A percentile compares a stretch with the other conserved stretches of the same genome.
phyloP scores from a whole-genome alignment of 371 early-diverging fungal species.

The Mortierella sp. region DNA sequence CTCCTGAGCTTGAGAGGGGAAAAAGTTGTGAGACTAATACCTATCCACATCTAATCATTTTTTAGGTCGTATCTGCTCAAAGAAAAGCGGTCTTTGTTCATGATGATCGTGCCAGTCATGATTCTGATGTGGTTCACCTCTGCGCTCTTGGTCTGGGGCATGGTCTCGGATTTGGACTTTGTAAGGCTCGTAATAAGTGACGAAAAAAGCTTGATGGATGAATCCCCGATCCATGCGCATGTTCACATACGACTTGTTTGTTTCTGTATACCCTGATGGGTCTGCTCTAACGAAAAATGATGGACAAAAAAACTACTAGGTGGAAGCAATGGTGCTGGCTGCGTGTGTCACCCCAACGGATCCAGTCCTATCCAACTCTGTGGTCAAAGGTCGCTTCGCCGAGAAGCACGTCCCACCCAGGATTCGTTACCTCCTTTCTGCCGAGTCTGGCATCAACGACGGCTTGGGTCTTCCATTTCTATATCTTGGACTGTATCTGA shows the following conservation, averaged over 20 bases:
- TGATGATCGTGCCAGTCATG: constrained; percentile 90
- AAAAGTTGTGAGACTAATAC: no score
- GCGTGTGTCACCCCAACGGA: constrained; percentile 97
- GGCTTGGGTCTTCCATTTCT: constrained; percentile 89
- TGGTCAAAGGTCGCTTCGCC: constrained; percentile 95
- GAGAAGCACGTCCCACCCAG: constrained; percentile 86
- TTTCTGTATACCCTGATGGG: no score
- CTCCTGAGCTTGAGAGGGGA: no score
- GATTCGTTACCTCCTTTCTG: constrained; percentile 85
- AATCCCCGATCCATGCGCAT: no score
- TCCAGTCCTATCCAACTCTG: constrained; percentile 94
- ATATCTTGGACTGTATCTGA: constrained; percentile 78
- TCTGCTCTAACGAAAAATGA: no score
- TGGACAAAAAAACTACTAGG: constrained; percentile 32
- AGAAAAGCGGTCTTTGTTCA: constrained; percentile 76
- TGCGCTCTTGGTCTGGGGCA: constrained; percentile 73
- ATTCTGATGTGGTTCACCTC: constrained; percentile 87
- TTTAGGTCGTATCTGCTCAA: constrained; percentile 66
- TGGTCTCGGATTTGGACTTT: constrained; percentile 72
- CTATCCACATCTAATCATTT: neutral
- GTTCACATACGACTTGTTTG: no score
- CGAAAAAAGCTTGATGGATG: no score
- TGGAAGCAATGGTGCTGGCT: constrained; percentile 83
- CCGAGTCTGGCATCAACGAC: constrained; percentile 68
- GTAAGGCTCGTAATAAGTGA: constrained; percentile 57